phyloP scores from a whole-genome alignment of 192 early-diverging fungal species.

The Coemansia sp. region DNA sequence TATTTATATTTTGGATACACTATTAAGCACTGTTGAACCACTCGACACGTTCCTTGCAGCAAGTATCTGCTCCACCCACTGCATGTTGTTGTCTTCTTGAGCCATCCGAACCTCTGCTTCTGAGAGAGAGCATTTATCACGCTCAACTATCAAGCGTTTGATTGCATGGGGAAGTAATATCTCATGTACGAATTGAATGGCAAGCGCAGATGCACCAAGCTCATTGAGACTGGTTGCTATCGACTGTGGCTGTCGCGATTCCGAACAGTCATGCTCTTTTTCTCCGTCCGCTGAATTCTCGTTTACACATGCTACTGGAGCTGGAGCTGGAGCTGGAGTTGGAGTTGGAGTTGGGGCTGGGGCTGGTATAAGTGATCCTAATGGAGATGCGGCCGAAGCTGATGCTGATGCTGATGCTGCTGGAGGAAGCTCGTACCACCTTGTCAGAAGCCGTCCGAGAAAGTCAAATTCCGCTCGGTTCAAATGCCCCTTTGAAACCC shows the following conservation, averaged over 20 bases:
- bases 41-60: constrained; percentile 28
- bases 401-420: neutral
- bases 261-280: neutral
- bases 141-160: constrained; percentile 34
- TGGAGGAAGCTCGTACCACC: constrained; percentile 44
- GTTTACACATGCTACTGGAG: neutral
- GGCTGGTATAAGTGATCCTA: neutral
- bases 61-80: constrained; percentile 53
- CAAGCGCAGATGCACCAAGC: constrained; percentile 12
- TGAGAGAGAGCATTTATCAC: constrained; percentile 38
- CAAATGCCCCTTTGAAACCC: constrained; percentile 31
- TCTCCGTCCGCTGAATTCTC: neutral
- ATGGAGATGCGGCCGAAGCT: too few relatives aligned
- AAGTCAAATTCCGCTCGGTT: constrained; percentile 54
- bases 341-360: neutral
- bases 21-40: neutral
- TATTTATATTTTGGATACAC: neutral
- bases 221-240: neutral
- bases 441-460: constrained; percentile 34
- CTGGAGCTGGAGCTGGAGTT: neutral
- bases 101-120: constrained; percentile 42
- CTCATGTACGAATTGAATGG: constrained; percentile 46
- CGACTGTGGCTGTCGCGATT: neutral
- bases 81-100: constrained; percentile 18
- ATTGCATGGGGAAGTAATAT: constrained; percentile 53